Evolutionary conservation across 306 rosid species (phyloP).

Genomic region (Inga oerstediana): DNA sequence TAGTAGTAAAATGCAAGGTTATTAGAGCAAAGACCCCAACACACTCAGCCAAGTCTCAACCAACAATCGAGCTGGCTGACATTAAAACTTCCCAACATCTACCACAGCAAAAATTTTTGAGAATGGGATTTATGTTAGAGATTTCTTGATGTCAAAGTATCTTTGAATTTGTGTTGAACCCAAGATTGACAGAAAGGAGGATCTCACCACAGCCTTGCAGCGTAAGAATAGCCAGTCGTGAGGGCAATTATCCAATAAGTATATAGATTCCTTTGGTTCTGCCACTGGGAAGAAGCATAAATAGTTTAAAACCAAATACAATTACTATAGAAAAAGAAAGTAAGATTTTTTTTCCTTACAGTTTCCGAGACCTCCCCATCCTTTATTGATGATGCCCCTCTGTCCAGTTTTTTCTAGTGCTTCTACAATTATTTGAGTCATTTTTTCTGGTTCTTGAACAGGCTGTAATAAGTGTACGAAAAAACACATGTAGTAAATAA

Average conservation of each 20-base stretch:
- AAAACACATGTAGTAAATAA: neutral
- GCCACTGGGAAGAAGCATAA: conserved; percentile 70
- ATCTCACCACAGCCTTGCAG: conserved; percentile 99
- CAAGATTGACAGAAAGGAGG: conserved; percentile 21
- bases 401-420: conserved; percentile 89
- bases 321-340: conserved; percentile 11
- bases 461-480: conserved; percentile 58
- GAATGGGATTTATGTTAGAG: neutral
- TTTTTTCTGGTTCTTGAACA: conserved; percentile 90
- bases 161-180: conserved; percentile 10
- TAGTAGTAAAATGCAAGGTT: too few relatives aligned
- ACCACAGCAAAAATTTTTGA: too few relatives aligned
- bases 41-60: too few relatives aligned
- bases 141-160: conserved; percentile 23
- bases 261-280: conserved; percentile 79
- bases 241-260: conserved; percentile 85
- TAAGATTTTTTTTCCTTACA: conserved; percentile 52
- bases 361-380: conserved; percentile 99
- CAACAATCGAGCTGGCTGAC: too few relatives aligned
- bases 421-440: conserved; percentile 90
- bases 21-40: too few relatives aligned
- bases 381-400: conserved; percentile 97
- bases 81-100: too few relatives aligned
- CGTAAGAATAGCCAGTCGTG: conserved; percentile 97
- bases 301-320: conserved; percentile 28